Percentiles rank a stretch among this genome's conserved stretches.
These are phyloP conservation scores for Torulaspora quercuum DNA, from an alignment of 805 yeast genomes.

Conservation along the genomic window DNA sequence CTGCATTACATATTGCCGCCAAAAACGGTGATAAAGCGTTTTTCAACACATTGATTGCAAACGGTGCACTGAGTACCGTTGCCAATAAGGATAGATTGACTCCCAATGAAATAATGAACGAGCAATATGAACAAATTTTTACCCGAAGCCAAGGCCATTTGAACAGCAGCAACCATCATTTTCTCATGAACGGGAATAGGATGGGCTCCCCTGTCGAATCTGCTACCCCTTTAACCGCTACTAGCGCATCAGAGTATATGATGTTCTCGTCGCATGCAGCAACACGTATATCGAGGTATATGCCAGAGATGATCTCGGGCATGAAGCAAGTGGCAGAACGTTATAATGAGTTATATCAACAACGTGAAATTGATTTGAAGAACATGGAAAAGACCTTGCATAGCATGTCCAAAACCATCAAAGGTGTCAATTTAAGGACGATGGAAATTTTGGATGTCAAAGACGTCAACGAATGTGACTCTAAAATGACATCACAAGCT, in stretches of 20 bases:
- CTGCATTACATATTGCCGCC: slow-evolving; percentile 85
- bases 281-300: slow-evolving; percentile 28
- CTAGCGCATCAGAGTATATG: slow-evolving; percentile 22
- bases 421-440: slow-evolving; percentile 26
- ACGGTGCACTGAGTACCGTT: slow-evolving; percentile 43
- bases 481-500: slow-evolving; percentile 43
- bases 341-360: slow-evolving; percentile 50
- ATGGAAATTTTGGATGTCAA: slow-evolving; percentile 52
- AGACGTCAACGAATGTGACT: slow-evolving; percentile 76
- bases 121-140: slow-evolving; percentile 37
- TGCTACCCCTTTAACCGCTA: slow-evolving; percentile 14
- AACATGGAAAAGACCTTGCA: slow-evolving; percentile 25
- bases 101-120: slow-evolving; percentile 32
- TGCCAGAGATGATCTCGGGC: slow-evolving; percentile 28
- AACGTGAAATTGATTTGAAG: slow-evolving; percentile 43
- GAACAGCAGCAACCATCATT: slow-evolving; percentile 3
- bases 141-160: slow-evolving; percentile 13
- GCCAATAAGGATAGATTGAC: slow-evolving; percentile 40
- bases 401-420: slow-evolving; percentile 24
- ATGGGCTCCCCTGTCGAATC: slow-evolving; percentile 14
- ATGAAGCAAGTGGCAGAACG: slow-evolving; percentile 48
- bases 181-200: slow-evolving; percentile 7
- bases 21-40: slow-evolving; percentile 59
- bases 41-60: slow-evolving; percentile 27
- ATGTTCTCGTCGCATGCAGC: slow-evolving; percentile 37